These are phyloP conservation scores for Perkinsus marinus DNA, from an alignment of 169 alveolate species.

Conservation along the genomic window DNA sequence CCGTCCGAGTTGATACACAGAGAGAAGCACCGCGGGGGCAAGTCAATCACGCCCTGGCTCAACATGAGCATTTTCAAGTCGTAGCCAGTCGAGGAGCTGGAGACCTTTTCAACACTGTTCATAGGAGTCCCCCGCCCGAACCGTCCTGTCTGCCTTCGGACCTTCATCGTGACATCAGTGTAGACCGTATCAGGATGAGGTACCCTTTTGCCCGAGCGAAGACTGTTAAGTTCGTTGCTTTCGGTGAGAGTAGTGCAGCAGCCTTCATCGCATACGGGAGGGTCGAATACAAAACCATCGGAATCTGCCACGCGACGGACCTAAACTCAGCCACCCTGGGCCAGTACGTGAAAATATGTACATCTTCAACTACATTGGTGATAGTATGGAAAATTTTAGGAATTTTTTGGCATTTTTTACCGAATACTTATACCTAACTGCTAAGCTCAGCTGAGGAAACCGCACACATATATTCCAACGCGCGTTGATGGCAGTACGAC, in stretches of 20 bases:
- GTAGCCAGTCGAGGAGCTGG: background rate
- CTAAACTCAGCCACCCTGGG: background rate
- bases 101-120: background rate
- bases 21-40: background rate
- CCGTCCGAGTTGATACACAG: background rate
- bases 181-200: background rate
- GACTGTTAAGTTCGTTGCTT: background rate
- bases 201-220: background rate
- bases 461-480: too few relatives aligned
- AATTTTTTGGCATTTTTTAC: too few relatives aligned
- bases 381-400: too few relatives aligned
- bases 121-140: background rate
- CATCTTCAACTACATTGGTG: too few relatives aligned
- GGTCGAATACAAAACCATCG: background rate
- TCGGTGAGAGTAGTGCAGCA: background rate
- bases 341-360: background rate
- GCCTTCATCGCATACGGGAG: background rate
- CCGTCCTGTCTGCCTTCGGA: background rate
- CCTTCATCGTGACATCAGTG: background rate
- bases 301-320: background rate
- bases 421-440: too few relatives aligned
- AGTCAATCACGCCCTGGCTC: background rate
- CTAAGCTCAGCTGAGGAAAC: too few relatives aligned
- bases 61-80: background rate
- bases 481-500: too few relatives aligned